Evolutionary conservation across 2,329 filamentous ascomycete genomes (phyloP).

Genomic region (Scleromitrula shiraiana): DNA sequence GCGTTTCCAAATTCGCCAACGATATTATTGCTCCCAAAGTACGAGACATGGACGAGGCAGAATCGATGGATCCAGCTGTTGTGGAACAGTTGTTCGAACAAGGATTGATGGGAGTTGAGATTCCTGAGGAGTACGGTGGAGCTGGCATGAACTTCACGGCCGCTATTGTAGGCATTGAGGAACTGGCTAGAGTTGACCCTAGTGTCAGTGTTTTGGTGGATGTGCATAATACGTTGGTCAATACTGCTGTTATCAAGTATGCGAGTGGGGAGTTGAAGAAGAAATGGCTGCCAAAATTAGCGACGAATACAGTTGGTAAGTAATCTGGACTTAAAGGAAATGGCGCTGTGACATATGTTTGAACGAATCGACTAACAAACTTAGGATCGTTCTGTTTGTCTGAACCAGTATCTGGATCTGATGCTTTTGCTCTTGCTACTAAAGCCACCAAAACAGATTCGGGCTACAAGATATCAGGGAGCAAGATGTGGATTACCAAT

Average conservation of each 20-base stretch:
- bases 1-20: conserved; percentile 82
- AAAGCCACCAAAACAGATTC: conserved; percentile 75
- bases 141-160: conserved; percentile 98
- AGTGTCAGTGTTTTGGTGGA: conserved; percentile 93
- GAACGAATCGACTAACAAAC: not conserved
- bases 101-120: conserved; percentile 94
- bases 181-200: conserved; percentile 87
- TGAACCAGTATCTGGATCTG: conserved; percentile 86
- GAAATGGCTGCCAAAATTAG: conserved; percentile 81
- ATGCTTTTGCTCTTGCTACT: conserved; percentile 91
- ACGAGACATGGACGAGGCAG: conserved; percentile 95
- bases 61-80: conserved; percentile 80
- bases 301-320: conserved; percentile 73
- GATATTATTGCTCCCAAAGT: conserved; percentile 85
- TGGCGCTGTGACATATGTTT: conserved; percentile 8
- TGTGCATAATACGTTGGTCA: conserved; percentile 96
- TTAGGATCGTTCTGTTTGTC: conserved; percentile 79
- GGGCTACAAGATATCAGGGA: conserved; percentile 81
- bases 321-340: not conserved
- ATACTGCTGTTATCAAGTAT: conserved; percentile 84
- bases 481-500: conserved; percentile 99
- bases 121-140: conserved; percentile 93
- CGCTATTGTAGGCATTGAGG: conserved; percentile 93
- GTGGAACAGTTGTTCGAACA: conserved; percentile 96
- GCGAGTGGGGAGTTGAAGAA: conserved; percentile 70